Conservation (phyloP, 1,139 yeast species). For the Schizosaccharomyces versatilis region DNA sequence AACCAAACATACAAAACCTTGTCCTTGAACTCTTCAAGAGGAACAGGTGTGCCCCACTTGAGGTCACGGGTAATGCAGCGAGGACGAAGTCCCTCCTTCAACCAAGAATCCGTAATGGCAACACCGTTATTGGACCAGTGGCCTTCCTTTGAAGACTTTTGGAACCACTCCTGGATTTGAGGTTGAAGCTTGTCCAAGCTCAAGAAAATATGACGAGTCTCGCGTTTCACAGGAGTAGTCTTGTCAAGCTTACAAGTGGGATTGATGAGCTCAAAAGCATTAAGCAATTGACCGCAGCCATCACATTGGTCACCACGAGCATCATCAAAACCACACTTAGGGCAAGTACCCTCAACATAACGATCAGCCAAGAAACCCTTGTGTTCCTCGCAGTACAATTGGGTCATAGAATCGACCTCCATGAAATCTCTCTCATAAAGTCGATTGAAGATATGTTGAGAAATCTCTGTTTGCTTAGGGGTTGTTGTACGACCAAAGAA, state of each 20-base stretch:
- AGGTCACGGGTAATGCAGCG: slow-evolving; percentile 94
- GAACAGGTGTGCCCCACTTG: slow-evolving; percentile 97
- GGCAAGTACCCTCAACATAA: slow-evolving; percentile 93
- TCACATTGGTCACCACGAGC: slow-evolving; percentile 99
- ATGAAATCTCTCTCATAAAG: slow-evolving; percentile 51
- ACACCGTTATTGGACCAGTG: slow-evolving; percentile 81
- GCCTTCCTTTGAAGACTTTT: slow-evolving; percentile 44
- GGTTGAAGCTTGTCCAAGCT: slow-evolving; percentile 66
- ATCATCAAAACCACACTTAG: slow-evolving; percentile 79
- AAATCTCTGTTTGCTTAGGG: slow-evolving; percentile 71
- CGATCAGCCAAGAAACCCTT: slow-evolving; percentile 85
- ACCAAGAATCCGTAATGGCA: slow-evolving; percentile 77
- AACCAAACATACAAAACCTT: slow-evolving; percentile 96
- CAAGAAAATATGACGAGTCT: slow-evolving; percentile 70
- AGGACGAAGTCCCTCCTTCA: slow-evolving; percentile 77
- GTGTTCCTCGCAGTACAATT: slow-evolving; percentile 76
- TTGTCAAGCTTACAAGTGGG: slow-evolving; percentile 91
- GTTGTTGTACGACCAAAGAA: slow-evolving; percentile 94
- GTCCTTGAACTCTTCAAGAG: slow-evolving; percentile 48
- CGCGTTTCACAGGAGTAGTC: slow-evolving; percentile 53
- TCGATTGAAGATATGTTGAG: slow-evolving; percentile 73
- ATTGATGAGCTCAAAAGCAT: slow-evolving; percentile 76
- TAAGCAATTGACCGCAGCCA: slow-evolving; percentile 70
- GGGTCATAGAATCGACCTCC: slow-evolving; percentile 74
- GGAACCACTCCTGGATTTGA: slow-evolving; percentile 50